A percentile compares a stretch with the other conserved stretches of the same genome.
Conservation (phyloP, 2,329 filamentous ascomycete genomes). For the Aureobasidium mangrovei region DNA sequence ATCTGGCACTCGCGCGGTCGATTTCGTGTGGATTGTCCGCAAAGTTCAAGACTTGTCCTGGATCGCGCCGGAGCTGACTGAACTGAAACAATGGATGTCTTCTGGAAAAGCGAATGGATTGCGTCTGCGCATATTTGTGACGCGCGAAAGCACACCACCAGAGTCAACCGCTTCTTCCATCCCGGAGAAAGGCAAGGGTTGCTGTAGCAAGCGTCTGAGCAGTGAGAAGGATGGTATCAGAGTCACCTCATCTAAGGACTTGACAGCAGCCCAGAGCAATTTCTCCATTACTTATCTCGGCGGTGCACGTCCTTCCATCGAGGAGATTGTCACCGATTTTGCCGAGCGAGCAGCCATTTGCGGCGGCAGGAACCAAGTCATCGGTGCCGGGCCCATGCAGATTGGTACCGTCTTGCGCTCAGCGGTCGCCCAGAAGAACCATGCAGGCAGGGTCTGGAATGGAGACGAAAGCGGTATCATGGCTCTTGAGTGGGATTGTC, state of each 20-base stretch:
- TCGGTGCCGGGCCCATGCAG: conserved; percentile 13
- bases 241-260: background rate
- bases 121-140: conserved; percentile 15
- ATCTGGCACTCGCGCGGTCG: conserved; percentile 1
- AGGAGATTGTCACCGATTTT: conserved; percentile 12
- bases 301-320: conserved; percentile 12
- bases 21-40: conserved; percentile 15
- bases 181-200: conserved; percentile 2
- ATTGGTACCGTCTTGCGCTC: conserved; percentile 13
- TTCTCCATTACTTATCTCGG: conserved; percentile 10
- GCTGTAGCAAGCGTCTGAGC: conserved; percentile 2
- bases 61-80: conserved; percentile 9
- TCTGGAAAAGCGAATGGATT: background rate
- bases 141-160: conserved; percentile 9
- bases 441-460: conserved; percentile 14
- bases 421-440: conserved; percentile 12
- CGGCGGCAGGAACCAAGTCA: conserved; percentile 12
- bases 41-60: conserved; percentile 13
- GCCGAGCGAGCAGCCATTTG: conserved; percentile 7
- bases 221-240: background rate
- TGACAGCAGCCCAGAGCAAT: background rate
- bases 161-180: background rate
- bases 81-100: conserved; percentile 7
- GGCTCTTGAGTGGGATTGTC: conserved; percentile 14
- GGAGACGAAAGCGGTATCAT: conserved; percentile 15